phyloP scores from a whole-genome alignment of 139 green algal species.

The Coccomyxa sp. region DNA sequence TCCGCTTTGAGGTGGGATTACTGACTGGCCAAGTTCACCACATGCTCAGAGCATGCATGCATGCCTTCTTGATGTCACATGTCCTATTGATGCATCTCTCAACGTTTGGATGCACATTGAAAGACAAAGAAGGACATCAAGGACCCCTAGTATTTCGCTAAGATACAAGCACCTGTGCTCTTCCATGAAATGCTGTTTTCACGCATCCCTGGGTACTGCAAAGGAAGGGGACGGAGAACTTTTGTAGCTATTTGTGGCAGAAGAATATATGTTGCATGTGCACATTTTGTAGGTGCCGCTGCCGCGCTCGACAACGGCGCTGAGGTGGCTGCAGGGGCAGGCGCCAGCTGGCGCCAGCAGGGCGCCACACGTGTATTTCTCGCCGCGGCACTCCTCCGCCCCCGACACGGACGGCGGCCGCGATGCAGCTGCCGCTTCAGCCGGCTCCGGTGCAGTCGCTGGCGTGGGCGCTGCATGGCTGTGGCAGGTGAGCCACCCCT shows the following conservation, averaged over 20 bases:
- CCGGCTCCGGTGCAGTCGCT: conserved; percentile 4
- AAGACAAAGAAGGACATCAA: no score
- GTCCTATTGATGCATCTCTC: neutral
- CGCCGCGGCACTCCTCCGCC: conserved; percentile 57
- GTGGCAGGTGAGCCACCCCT: conserved; percentile 40
- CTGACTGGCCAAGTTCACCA: neutral
- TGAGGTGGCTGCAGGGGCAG: conserved; percentile 49
- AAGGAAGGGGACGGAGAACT: no score
- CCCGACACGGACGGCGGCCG: conserved; percentile 50
- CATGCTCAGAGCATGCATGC: neutral
- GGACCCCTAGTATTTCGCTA: no score
- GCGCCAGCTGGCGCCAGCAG: neutral
- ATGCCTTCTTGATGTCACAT: neutral
- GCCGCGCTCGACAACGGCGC: conserved; percentile 13
- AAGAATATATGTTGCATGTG: neutral
- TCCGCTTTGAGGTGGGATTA: conserved; percentile 31
- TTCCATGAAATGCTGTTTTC: neutral
- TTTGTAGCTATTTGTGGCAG: no score
- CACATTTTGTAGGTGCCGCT: conserved; percentile 30
- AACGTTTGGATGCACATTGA: no score
- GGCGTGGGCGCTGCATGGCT: conserved; percentile 70
- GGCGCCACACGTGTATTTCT: conserved; percentile 61
- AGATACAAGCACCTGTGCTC: neutral
- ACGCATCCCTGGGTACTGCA: neutral
- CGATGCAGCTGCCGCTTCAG: conserved; percentile 34